Evolutionary conservation across 2,329 filamentous ascomycete species (phyloP).

Genomic region (Neocucurbitaria cava): DNA sequence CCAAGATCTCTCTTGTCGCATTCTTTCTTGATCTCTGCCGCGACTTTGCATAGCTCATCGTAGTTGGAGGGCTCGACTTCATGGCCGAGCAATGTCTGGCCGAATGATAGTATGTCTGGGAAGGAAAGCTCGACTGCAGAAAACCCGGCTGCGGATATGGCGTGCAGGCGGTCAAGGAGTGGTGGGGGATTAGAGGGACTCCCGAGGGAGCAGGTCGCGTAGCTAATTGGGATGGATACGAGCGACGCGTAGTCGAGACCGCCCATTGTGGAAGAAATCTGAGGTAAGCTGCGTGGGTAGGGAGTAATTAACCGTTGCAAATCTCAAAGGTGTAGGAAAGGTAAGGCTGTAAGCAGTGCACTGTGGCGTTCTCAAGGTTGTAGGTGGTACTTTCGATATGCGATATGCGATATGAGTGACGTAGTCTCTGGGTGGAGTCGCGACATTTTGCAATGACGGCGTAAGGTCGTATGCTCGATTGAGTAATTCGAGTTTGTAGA

Average conservation of each 20-base stretch:
- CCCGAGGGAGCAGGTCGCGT: conserved; percentile 65
- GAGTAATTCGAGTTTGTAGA: background rate
- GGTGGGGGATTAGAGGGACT: conserved; percentile 51
- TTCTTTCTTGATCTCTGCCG: conserved; percentile 61
- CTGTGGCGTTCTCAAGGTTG: background rate
- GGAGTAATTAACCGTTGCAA: background rate
- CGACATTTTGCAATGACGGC: background rate
- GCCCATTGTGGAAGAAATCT: conserved; percentile 33
- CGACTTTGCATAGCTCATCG: conserved; percentile 62
- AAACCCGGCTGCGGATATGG: conserved; percentile 71
- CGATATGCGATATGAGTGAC: conserved; percentile 31
- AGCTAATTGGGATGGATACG: conserved; percentile 57
- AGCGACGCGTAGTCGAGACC: conserved; percentile 44
- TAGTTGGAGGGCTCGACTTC: conserved; percentile 66
- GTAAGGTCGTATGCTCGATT: background rate
- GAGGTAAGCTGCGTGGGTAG: background rate
- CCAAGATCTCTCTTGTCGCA: conserved; percentile 62
- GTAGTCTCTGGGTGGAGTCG: conserved; percentile 29
- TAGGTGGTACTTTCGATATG: conserved; percentile 15
- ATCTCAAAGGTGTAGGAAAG: background rate
- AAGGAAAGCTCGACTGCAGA: conserved; percentile 76
- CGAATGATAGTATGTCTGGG: conserved; percentile 73
- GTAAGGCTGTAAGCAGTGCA: background rate
- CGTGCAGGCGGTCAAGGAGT: conserved; percentile 66
- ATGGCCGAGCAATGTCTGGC: conserved; percentile 57